phyloP scores from a whole-genome alignment of 495 filamentous ascomycete genomes.

The Penicillium manginii region DNA sequence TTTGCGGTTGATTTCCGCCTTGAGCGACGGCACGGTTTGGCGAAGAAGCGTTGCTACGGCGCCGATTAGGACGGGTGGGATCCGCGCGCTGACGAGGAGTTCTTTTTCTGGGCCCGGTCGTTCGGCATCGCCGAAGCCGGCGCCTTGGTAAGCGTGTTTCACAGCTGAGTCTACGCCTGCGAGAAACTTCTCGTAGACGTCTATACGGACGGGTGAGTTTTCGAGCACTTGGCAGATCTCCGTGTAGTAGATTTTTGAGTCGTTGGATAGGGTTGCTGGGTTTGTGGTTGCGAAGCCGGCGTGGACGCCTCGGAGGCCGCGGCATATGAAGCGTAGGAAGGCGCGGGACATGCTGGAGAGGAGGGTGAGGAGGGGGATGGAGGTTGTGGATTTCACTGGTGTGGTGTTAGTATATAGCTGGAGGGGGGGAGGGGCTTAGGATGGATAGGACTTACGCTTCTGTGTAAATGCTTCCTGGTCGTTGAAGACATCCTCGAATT shows the following conservation, averaged over 20 bases:
- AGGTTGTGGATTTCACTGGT: constrained; percentile 52
- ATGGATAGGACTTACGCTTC: constrained; percentile 37
- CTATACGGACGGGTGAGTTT: constrained; percentile 45
- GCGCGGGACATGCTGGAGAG: constrained; percentile 74
- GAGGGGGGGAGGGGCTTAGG: neutral
- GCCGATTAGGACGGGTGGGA: constrained; percentile 46
- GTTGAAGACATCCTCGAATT: constrained; percentile 46
- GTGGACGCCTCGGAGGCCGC: constrained; percentile 56
- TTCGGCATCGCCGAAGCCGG: constrained; percentile 51
- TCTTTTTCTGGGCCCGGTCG: constrained; percentile 51
- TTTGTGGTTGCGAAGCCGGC: constrained; percentile 36
- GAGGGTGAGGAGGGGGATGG: constrained; percentile 67
- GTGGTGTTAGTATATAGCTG: constrained; percentile 25
- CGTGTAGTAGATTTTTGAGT: constrained; percentile 44
- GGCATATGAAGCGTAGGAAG: constrained; percentile 70
- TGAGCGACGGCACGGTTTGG: constrained; percentile 42
- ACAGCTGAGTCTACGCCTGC: constrained; percentile 51
- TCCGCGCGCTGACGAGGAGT: constrained; percentile 48
- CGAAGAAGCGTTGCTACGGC: constrained; percentile 48
- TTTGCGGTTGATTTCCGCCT: constrained; percentile 51
- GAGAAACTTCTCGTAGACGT: constrained; percentile 54
- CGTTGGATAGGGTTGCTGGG: constrained; percentile 33
- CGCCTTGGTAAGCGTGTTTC: constrained; percentile 49
- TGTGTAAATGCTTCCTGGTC: constrained; percentile 49
- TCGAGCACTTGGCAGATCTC: constrained; percentile 48